Base-by-base conservation (phyloP, 2,329 filamentous ascomycete genomes). In the Epichloe bromicola region DNA sequence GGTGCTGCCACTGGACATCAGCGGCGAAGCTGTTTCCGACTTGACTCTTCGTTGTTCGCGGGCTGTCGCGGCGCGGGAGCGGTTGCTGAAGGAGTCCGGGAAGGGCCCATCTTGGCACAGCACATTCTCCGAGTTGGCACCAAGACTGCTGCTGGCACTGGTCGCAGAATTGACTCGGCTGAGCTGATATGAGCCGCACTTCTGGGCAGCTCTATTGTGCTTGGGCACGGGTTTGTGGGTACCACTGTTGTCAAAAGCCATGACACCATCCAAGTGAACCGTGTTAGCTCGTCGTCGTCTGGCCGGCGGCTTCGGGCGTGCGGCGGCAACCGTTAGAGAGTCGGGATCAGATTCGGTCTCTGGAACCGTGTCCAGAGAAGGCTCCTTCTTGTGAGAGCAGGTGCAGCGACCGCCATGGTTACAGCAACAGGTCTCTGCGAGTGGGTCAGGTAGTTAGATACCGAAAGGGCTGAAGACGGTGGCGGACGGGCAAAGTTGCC, bases 401-500 rank as follows among this genome's bases (percentile, higher is more conserved):
- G 78, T 78, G 70, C 82, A 86, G 58, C 76, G 76, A 44, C 75
- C 79, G 56, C 82, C 82, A 59, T 85, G 82, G 64, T 83, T 84
- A 66, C 82, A 85, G 67, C 80, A 84, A 65, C 82, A 86, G 58
- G 77, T 82, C 59, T 82, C 79, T 79, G 68, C 51, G 15, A 49
- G 23, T 3, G n/a, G 56, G 51, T 48, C 50, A 44, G 47, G n/a
- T 37, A 15, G 49, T 56, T 41, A 58, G 51, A 46, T 37, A 46
- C 14, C 3, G 52, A 48, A 34, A 44, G 47, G 39, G 51, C 50
- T 46, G 41, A 46, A 46, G 30, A 49, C 39, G 33, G 48, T 41
- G 48, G 46, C 50, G 52, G 41, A 48, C 8, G 12, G 39, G 30
- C 20, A 20, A 23, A 37, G 23, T 40, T 39, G 36, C 15, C 23